phyloP scores from a whole-genome alignment of 2,329 filamentous ascomycete species.

The Pseudogymnoascus sp. region DNA sequence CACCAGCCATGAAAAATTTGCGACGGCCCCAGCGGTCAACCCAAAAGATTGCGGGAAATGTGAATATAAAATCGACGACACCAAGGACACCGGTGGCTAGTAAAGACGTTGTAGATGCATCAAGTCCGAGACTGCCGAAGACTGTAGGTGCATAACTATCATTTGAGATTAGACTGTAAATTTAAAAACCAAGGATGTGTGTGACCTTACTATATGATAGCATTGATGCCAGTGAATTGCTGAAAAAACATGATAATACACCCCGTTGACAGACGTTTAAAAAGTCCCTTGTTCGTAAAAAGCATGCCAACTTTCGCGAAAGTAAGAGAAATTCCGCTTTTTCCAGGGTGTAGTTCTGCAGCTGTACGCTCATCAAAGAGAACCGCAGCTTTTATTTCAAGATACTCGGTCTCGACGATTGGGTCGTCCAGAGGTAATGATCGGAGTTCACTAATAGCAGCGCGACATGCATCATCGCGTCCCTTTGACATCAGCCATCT shows the following conservation, averaged over 20 bases:
- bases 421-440: constrained; percentile 19
- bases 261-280: constrained; percentile 31
- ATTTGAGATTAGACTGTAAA: neutral
- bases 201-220: constrained; percentile 16
- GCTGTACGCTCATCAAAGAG: constrained; percentile 40
- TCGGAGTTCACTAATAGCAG: constrained; percentile 21
- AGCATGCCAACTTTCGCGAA: constrained; percentile 11
- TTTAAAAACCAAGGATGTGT: neutral
- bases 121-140: constrained; percentile 37
- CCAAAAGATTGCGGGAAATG: constrained; percentile 56
- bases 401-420: constrained; percentile 22
- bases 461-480: constrained; percentile 24
- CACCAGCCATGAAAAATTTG: constrained; percentile 52
- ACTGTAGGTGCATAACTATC: constrained; percentile 29
- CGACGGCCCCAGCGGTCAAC: constrained; percentile 57
- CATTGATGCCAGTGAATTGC: constrained; percentile 31
- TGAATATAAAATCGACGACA: constrained; percentile 59
- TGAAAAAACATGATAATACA: constrained; percentile 32
- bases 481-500: constrained; percentile 28
- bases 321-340: neutral
- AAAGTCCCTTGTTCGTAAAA: constrained; percentile 11
- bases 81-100: constrained; percentile 64
- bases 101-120: constrained; percentile 41
- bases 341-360: constrained; percentile 37
- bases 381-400: constrained; percentile 25